These are phyloP conservation scores for Eimeria brunetti DNA, from an alignment of 169 alveolate species.

Conservation along the genomic window DNA sequence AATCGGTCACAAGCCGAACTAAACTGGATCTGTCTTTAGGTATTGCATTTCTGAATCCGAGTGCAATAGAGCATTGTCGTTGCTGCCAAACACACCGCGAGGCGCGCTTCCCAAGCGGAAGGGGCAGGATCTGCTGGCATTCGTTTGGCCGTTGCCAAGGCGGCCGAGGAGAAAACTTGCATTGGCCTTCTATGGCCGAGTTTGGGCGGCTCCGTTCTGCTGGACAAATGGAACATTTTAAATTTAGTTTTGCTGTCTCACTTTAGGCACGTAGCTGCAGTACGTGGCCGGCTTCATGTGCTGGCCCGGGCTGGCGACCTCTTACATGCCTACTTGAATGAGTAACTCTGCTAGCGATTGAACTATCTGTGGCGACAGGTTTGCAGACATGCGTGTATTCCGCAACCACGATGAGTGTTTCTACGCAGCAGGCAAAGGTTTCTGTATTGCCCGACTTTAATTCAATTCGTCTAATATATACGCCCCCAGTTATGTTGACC, in stretches of 20 bases:
- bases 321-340: too few species aligned
- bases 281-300: neutral
- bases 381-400: neutral
- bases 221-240: neutral
- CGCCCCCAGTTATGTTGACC: too few species aligned
- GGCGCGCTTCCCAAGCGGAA: neutral
- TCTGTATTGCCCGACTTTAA: too few species aligned
- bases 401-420: too few species aligned
- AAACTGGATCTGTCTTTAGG: neutral
- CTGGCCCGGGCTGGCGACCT: neutral
- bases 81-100: neutral
- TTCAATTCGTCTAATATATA: too few species aligned
- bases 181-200: neutral
- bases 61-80: neutral
- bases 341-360: neutral
- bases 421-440: neutral
- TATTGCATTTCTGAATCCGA: neutral
- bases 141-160: neutral
- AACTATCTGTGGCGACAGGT: neutral
- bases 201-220: neutral
- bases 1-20: conserved; percentile 43
- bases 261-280: neutral
- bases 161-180: too few species aligned
- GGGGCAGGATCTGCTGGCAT: neutral
- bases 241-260: too few species aligned